Conservation (phyloP, 2,329 filamentous ascomycete species). For the Rutstroemia sp. region DNA sequence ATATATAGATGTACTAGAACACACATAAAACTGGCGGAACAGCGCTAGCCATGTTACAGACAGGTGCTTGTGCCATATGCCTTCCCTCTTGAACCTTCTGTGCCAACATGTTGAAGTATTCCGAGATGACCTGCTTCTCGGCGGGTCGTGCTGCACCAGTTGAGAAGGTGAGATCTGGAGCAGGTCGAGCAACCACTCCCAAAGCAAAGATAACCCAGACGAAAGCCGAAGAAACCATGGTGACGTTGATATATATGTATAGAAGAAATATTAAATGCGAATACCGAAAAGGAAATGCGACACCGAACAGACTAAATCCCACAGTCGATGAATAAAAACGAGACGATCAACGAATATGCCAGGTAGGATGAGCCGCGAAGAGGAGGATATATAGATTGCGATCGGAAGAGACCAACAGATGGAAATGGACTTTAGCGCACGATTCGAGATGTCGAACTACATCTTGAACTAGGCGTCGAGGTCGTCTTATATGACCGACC, state of each 20-base stretch:
- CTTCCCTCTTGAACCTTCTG: slow-evolving; percentile 44
- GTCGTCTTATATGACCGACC: slow-evolving; percentile 6
- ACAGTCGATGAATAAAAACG: neutral
- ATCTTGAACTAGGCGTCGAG: neutral
- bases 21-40: slow-evolving; percentile 40
- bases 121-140: slow-evolving; percentile 38
- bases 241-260: neutral
- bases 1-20: slow-evolving; percentile 31
- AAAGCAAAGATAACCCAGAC: slow-evolving; percentile 40
- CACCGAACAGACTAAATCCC: neutral
- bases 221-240: slow-evolving; percentile 8
- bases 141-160: slow-evolving; percentile 16
- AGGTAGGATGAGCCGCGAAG: neutral
- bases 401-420: slow-evolving; percentile 1
- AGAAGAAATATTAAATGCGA: neutral
- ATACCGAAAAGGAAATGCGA: neutral
- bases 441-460: neutral
- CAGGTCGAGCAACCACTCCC: slow-evolving; percentile 36
- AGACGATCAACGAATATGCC: neutral
- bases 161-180: slow-evolving; percentile 22
- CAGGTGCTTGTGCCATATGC: slow-evolving; percentile 34
- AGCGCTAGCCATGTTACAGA: slow-evolving; percentile 48
- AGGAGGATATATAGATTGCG: slow-evolving; percentile 4
- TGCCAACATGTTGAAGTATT: slow-evolving; percentile 55
- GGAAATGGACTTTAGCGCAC: slow-evolving; percentile 3